These are phyloP conservation scores for Leccinum fuscescens DNA, from an alignment of 1,284 basidiomycete genomes.

Conservation along the genomic window DNA sequence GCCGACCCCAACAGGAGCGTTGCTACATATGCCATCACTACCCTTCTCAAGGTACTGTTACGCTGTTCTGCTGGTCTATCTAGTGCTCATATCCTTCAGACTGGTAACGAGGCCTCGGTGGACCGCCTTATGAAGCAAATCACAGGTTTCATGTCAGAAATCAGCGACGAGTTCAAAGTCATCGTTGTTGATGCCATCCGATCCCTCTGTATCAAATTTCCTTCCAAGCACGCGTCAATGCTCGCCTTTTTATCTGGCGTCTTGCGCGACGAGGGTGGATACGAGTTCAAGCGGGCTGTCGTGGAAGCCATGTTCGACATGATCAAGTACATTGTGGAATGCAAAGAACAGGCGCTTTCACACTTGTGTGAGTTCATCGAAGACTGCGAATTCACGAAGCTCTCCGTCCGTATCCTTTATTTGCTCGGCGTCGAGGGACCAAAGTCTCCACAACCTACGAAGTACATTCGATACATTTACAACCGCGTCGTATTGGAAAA, in stretches of 20 bases:
- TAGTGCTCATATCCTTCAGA: slow-evolving; percentile 44
- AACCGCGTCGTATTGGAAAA: slow-evolving; percentile 99
- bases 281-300: slow-evolving; percentile 98
- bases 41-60: slow-evolving; percentile 80
- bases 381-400: slow-evolving; percentile 99
- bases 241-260: slow-evolving; percentile 93
- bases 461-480: slow-evolving; percentile 99
- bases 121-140: slow-evolving; percentile 99
- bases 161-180: slow-evolving; percentile 99
- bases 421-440: slow-evolving; percentile 96
- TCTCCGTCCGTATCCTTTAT: slow-evolving; percentile 95
- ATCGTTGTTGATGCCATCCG: slow-evolving; percentile 99
- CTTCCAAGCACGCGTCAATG: slow-evolving; percentile 93
- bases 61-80: background rate
- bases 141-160: slow-evolving; percentile 98
- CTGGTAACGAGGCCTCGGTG: slow-evolving; percentile 98
- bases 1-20: slow-evolving; percentile 95
- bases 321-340: slow-evolving; percentile 96
- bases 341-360: slow-evolving; percentile 94
- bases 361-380: slow-evolving; percentile 99
- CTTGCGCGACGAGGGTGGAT: slow-evolving; percentile 95
- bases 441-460: slow-evolving; percentile 91
- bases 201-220: slow-evolving; percentile 98
- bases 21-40: slow-evolving; percentile 98
- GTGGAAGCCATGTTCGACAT: slow-evolving; percentile 99